phyloP scores from a whole-genome alignment of 2,329 filamentous ascomycete species.

The Hyphodiscus sp. region DNA sequence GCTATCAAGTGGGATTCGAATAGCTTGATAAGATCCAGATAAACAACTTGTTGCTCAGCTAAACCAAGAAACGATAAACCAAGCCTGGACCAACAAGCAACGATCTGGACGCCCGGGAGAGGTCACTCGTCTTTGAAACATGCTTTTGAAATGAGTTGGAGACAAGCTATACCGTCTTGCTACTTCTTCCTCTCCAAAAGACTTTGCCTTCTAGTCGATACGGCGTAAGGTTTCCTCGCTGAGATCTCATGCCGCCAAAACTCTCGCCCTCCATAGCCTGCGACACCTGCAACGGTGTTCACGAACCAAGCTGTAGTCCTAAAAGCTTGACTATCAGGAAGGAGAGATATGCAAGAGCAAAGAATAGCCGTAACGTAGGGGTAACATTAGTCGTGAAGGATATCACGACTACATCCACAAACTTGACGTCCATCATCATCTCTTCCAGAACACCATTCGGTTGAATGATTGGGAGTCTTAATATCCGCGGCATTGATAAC shows the following conservation, averaged over 20 bases:
- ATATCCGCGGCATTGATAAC: background rate
- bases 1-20: no score
- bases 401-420: conserved; percentile 34
- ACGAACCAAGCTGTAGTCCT: conserved; percentile 39
- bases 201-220: background rate
- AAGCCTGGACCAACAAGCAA: no score
- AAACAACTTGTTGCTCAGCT: no score
- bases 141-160: background rate
- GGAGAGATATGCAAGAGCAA: conserved; percentile 38
- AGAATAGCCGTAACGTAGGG: conserved; percentile 44
- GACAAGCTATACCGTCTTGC: background rate
- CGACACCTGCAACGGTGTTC: conserved; percentile 41
- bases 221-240: conserved; percentile 30
- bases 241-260: conserved; percentile 26
- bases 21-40: no score
- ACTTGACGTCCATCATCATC: conserved; percentile 33
- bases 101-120: no score
- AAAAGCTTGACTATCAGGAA: conserved; percentile 39
- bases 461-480: background rate
- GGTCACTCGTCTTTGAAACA: no score
- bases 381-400: conserved; percentile 41
- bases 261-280: conserved; percentile 11
- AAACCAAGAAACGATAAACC: no score
- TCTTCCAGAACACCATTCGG: conserved; percentile 36
- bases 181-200: background rate